Evolutionary conservation across 345 rosid species (phyloP).

Genomic region (Atalantia buxifolia): DNA sequence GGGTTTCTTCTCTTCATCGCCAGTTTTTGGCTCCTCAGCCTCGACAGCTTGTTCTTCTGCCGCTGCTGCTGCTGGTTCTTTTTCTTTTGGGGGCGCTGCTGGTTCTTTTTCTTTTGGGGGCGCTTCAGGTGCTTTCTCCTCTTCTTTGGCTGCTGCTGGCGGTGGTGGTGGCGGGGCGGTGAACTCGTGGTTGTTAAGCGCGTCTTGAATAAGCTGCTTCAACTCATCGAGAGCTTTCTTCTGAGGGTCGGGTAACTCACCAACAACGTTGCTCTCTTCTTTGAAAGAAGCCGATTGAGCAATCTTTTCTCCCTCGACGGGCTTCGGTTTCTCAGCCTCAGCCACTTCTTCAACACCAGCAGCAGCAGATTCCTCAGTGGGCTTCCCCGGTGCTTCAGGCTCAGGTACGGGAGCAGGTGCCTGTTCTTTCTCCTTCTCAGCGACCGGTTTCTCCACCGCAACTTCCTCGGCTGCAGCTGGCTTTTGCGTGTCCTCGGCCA

Average conservation of each 20-base stretch:
- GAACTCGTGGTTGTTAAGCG: constrained; percentile 49
- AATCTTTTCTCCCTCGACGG: constrained; percentile 26
- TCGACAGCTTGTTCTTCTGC: constrained; percentile 8
- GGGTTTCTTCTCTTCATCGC: neutral
- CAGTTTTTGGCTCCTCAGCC: constrained; percentile 1
- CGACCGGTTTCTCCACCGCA: constrained; percentile 23
- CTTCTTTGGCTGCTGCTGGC: constrained; percentile 23
- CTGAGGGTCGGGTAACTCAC: constrained; percentile 49
- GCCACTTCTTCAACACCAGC: constrained; percentile 22
- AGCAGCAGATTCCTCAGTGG: constrained; percentile 7
- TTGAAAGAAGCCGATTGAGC: constrained; percentile 49
- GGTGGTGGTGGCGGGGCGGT: constrained; percentile 34
- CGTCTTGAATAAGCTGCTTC: constrained; percentile 54
- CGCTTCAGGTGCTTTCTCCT: constrained; percentile 14
- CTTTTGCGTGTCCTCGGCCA: constrained; percentile 47
- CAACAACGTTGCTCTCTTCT: constrained; percentile 64
- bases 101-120: constrained; percentile 17
- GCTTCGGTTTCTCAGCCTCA: constrained; percentile 13
- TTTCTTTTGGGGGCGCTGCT: no score
- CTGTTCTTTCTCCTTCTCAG: constrained; percentile 39
- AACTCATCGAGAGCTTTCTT: constrained; percentile 62
- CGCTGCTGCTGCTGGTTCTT: constrained; percentile 10
- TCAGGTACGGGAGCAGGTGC: constrained; percentile 30
- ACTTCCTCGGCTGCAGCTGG: constrained; percentile 33
- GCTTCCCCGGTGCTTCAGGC: constrained; percentile 26